Base-by-base conservation (phyloP, 768 basidiomycete species). In the Rhizopogon vinicolor region DNA sequence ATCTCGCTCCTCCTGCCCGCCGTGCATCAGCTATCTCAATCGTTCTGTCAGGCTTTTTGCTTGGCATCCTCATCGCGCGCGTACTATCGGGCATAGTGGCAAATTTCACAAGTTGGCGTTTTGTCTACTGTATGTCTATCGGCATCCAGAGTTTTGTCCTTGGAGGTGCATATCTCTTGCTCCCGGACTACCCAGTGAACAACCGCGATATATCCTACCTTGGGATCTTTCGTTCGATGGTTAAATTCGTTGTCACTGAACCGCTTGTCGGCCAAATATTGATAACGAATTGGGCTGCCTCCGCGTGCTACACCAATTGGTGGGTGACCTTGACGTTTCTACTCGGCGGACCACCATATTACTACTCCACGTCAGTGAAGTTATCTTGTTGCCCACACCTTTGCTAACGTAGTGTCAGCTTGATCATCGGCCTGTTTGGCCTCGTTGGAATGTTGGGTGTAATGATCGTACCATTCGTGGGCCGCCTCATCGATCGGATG, bases 301-400 rank as follows among this genome's bases (percentile, higher is more conserved):
- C 62, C 31, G 69, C 70, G 1, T 66, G 70, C 29, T 71, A 65
- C 58, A 58, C 69, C 8, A 69, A 63, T 41, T 72, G 74, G 54
- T 72, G 74, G 74, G 73, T 74, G 6, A 74, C 72, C 13, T 62
- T 78, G 55, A 79, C 78, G 0, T 80, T 79, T 61, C 64, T 80
- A n/a, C 64, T 80, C n/a, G 67, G 66, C 39, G 74, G 65, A 28
- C 33, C 70, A 0, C 76, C 78, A 0, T 79, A 77, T 56, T 42
- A 68, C 59, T 76, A 69, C 60, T 66, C 67, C 37, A 70, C 67
- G 68, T 68, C 18, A 1, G 66, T 68, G 4, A n/a, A 18, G 0
- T 4, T 14, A n/a, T 44, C 35, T 29, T 28, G 12, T 51, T 40
- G 3, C 6, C 33, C 22, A 29, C 12, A 25, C 29, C 9, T n/a